Percentiles rank a stretch among this genome's conserved stretches.
Conservation (phyloP, 495 filamentous ascomycete genomes). For the Penicillium steckii region DNA sequence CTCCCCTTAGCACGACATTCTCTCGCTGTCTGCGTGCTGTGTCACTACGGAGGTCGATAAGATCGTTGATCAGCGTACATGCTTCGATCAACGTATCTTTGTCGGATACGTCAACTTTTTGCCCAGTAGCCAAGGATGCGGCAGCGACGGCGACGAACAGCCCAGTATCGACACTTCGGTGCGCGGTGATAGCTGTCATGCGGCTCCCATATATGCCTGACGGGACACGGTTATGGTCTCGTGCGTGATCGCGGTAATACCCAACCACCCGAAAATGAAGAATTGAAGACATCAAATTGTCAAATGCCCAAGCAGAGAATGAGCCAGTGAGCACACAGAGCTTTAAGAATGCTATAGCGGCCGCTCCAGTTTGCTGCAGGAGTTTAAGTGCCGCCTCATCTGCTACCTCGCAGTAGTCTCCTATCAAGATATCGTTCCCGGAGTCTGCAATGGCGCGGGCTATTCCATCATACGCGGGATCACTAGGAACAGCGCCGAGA, state of each 20-base stretch:
- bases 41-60: slow-evolving; percentile 22
- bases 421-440: slow-evolving; percentile 22
- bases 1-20: slow-evolving; percentile 19
- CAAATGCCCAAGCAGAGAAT: slow-evolving; percentile 13
- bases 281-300: slow-evolving; percentile 10
- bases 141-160: slow-evolving; percentile 5
- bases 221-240: not conserved
- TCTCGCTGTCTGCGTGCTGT: slow-evolving; percentile 20
- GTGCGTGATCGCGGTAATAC: slow-evolving; percentile 18
- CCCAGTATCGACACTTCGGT: slow-evolving; percentile 20
- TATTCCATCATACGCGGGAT: slow-evolving; percentile 12
- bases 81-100: slow-evolving; percentile 7
- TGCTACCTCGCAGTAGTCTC: slow-evolving; percentile 25
- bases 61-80: slow-evolving; percentile 16
- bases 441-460: slow-evolving; percentile 18
- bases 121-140: slow-evolving; percentile 15
- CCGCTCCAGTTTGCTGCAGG: slow-evolving; percentile 17
- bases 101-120: slow-evolving; percentile 2
- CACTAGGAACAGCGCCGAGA: slow-evolving; percentile 8
- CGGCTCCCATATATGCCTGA: slow-evolving; percentile 20
- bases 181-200: slow-evolving; percentile 11
- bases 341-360: slow-evolving; percentile 20
- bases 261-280: slow-evolving; percentile 24
- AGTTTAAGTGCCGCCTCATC: slow-evolving; percentile 4
- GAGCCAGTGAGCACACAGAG: slow-evolving; percentile 10